Percentiles rank a stretch among this genome's conserved stretches.
Evolutionary conservation across 2,329 filamentous ascomycete species (phyloP).

Genomic region (Beauveria varroae): DNA sequence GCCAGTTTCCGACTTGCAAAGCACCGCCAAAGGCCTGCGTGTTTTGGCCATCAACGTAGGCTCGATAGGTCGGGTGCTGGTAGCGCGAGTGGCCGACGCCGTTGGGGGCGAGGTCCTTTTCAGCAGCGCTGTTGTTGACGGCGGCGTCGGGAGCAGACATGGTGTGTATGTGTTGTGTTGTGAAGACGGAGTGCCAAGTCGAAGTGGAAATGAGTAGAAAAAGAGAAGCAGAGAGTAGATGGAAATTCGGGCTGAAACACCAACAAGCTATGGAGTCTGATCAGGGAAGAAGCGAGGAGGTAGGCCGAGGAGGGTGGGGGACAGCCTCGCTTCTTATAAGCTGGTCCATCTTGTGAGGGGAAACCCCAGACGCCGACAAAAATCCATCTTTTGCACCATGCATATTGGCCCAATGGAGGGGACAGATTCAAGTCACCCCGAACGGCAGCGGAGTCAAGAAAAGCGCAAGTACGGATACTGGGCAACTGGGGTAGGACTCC

Average conservation of each 20-base stretch:
- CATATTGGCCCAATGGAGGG: too few species aligned
- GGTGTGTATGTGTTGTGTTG: not conserved
- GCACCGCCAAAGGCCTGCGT: constrained; percentile 58
- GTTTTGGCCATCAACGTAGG: constrained; percentile 12
- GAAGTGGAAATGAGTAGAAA: too few species aligned
- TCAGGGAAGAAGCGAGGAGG: not conserved
- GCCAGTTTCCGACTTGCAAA: constrained; percentile 64
- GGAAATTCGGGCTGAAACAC: not conserved
- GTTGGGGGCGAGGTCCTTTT: constrained; percentile 14
- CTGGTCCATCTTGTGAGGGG: not conserved
- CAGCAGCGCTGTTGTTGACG: constrained; percentile 7
- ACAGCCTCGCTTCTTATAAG: constrained; percentile 3
- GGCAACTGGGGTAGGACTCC: too few species aligned
- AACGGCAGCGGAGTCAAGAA: not conserved
- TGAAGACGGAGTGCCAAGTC: not conserved
- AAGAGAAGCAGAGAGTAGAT: not conserved
- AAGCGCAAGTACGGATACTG: too few species aligned
- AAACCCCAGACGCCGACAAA: not conserved
- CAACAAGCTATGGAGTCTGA: not conserved
- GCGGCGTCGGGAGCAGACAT: constrained; percentile 6
- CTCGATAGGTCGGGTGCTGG: not conserved
- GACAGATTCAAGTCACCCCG: not conserved
- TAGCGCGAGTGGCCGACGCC: constrained; percentile 14
- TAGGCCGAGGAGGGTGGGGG: not conserved
- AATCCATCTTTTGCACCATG: not conserved